A percentile compares a stretch with the other conserved stretches of the same genome.
Evolutionary conservation across 2,329 filamentous ascomycete species (phyloP).

Genomic region (Colletotrichum karsti): DNA sequence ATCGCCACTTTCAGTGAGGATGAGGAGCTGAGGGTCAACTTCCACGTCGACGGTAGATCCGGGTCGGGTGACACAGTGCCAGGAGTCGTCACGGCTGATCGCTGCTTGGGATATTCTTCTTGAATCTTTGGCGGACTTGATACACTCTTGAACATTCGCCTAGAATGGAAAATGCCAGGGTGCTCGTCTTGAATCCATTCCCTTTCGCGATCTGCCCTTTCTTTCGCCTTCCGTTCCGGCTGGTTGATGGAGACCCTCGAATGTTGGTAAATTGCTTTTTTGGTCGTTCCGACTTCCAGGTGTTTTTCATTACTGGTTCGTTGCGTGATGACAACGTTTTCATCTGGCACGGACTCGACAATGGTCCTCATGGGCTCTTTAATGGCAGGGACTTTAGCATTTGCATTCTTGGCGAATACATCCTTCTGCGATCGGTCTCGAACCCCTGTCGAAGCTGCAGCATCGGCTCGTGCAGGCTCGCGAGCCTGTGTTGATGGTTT

Average conservation of each 20-base stretch:
- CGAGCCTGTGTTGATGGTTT: not conserved
- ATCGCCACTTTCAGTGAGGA: slow-evolving; percentile 43
- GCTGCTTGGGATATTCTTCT: not conserved
- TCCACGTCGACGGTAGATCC: slow-evolving; percentile 40
- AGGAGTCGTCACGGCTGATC: not conserved
- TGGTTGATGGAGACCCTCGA: slow-evolving; percentile 14
- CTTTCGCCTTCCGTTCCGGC: slow-evolving; percentile 33
- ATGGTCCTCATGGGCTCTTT: not conserved
- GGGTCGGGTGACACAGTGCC: slow-evolving; percentile 6
- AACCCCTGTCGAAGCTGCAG: not conserved
- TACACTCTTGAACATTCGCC: slow-evolving; percentile 1
- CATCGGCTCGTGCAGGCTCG: not conserved
- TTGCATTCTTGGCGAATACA: not conserved
- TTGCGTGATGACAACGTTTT: not conserved
- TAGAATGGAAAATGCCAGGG: not conserved
- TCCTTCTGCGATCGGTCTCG: not conserved
- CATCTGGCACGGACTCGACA: not conserved
- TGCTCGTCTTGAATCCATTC: not conserved
- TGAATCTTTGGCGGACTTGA: not conserved
- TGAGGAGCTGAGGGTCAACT: slow-evolving; percentile 34
- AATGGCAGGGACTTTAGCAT: not conserved
- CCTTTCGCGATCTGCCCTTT: slow-evolving; percentile 4
- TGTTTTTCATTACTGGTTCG: not conserved
- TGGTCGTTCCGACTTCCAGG: not conserved
- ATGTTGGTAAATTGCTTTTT: not conserved